These are phyloP conservation scores for Populus tomentosa DNA, from an alignment of 441 rosid species.

Conservation along the genomic window DNA sequence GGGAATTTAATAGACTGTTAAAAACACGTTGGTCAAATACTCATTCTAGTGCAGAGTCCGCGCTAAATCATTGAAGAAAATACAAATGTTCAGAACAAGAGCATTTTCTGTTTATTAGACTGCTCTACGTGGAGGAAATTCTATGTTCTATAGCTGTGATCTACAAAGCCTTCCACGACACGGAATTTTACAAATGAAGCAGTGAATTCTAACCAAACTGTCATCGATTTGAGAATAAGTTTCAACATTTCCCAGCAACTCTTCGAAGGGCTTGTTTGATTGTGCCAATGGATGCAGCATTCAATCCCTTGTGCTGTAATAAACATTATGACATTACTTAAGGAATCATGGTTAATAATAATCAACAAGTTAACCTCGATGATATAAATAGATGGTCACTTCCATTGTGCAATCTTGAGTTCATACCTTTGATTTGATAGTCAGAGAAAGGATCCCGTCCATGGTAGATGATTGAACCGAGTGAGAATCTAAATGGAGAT, in stretches of 20 bases:
- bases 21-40: neutral
- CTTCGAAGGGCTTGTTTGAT: constrained; percentile 57
- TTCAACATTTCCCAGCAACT: constrained; percentile 53
- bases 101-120: constrained; percentile 14
- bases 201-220: neutral
- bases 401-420: neutral
- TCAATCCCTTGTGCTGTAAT: constrained; percentile 61
- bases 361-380: neutral
- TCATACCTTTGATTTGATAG: constrained; percentile 70
- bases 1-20: neutral
- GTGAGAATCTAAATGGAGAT: constrained; percentile 66
- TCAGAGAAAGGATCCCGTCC: constrained; percentile 60
- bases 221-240: neutral
- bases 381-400: neutral
- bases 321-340: neutral
- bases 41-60: neutral
- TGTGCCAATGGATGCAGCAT: constrained; percentile 31
- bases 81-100: neutral
- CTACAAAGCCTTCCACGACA: constrained; percentile 4
- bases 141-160: constrained; percentile 7
- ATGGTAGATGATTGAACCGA: constrained; percentile 67
- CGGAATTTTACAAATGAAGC: constrained; percentile 17
- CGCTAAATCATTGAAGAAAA: neutral
- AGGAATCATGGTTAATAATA: neutral
- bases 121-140: constrained; percentile 8